Base-by-base conservation (phyloP, 2,329 filamentous ascomycete species). In the Verticillium nubilum region DNA sequence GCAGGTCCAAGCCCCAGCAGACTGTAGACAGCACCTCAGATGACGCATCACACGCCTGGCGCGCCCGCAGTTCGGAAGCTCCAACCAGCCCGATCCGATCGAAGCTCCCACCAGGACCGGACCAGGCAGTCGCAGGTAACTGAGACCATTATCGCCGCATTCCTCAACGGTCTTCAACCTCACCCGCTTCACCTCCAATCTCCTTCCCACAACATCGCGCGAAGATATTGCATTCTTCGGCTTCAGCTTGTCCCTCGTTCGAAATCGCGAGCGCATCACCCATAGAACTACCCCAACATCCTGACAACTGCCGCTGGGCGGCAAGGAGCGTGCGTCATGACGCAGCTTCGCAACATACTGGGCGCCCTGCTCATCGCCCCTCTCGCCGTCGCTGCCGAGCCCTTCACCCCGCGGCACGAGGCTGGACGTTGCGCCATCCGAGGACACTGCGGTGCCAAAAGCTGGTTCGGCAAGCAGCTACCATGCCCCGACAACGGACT, bases 401-500 rank as follows among this genome's bases (percentile, higher is more conserved):
- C 66, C 23, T 69, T 66, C 60, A 86, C 83, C 0, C 78, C 81
- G 1, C 90, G 86, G 64, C 94, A 97, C 67, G 93, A 97, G 74
- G 80, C 88, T 56, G 94, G 94, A 47, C 85, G 94, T 64, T 98
- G 94, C 74, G 92, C 94, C 1, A 91, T 98, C 63, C 86, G 94
- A 56, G 92, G 92, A 7, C 89, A 96, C 64, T 99, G 95, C 72
- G 95, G 95, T 54, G 93, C 92, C 74, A 88, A 94, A 75, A 88
- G 89, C 63, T 89, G 95, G 72, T 98, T 98, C 69, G 91, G 92
- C 59, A 89, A 91, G 60, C 86, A 96, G 66, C 80, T 98, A 62
- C 95, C 95, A 4, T 99, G 95, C 71, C 87, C 93, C 15, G 94
- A 99, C 76, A 99, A 99, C 72, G 92, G 82, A 4, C 78, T 88